Evolutionary conservation across 495 filamentous ascomycete species (phyloP), one percentile per base, ranked within the genome.

Genomic region (Xylaria venustula): DNA sequence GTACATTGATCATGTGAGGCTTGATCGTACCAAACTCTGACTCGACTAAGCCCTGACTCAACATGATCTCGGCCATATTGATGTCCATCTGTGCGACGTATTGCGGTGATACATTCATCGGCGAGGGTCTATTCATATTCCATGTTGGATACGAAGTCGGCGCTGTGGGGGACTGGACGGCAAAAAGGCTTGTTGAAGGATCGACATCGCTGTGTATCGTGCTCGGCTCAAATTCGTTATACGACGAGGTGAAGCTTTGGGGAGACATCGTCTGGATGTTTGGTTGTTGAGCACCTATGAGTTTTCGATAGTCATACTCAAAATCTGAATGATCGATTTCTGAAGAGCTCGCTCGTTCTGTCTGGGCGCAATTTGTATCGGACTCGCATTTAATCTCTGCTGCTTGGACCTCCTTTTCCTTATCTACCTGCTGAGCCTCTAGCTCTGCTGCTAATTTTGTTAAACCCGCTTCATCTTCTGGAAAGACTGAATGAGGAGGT

Each of bases 251-350:
- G 45, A 78, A 73, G 62, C 78, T 80, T 46, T 71, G 70, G 1
- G 79, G 79, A 17, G 78, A 80, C 73, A 81, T 72, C 44, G 75
- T 78, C 50, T 77, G 50, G 12, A 75, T 50, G 47, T 71, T 73
- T 25, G 67, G 64, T 41, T 58, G 53, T 48, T 64, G 59, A 30
- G 76, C 69, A 20, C 19, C 34, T 28, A 81, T 72, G 17, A 74
- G 66, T 47, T 67, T 69, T 49, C 78, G 73, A 64, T 82, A 83
- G 60, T 83, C 79, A 44, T 75, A 71, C 50, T 82, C 81, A 42
- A 81, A 69, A 56, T 79, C 77, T 15, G 80, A 82, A 54, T 81
- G 77, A 62, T 82, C 81, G 28, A 76, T 75, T 58, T 83, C 81
- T 8, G 77, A 79, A 30, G 80, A 81, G 69, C 80, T 81, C 36